A percentile compares a stretch with the other conserved stretches of the same genome.
Evolutionary conservation across 352 stramenopile species (phyloP).

Genomic region (Albugo candida): DNA sequence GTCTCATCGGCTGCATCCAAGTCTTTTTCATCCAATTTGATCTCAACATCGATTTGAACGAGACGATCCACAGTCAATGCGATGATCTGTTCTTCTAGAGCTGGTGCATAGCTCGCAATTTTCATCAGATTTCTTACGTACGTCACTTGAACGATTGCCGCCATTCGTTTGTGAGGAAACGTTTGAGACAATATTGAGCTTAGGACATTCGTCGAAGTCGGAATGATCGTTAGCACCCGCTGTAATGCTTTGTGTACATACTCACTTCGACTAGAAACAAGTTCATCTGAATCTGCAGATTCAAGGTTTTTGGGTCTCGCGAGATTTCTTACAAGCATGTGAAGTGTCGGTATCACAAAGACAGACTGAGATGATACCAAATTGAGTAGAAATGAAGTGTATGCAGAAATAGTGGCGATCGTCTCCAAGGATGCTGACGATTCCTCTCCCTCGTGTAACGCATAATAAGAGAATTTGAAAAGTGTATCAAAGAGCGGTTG

Average conservation of each 20-base stretch:
- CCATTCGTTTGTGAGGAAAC: slow-evolving; percentile 69
- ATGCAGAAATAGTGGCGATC: slow-evolving; percentile 21
- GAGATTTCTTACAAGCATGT: slow-evolving; percentile 69
- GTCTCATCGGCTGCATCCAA: slow-evolving; percentile 71
- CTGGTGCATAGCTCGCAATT: slow-evolving; percentile 40
- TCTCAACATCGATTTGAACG: slow-evolving; percentile 77
- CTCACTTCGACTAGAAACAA: slow-evolving; percentile 40
- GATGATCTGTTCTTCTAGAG: slow-evolving; percentile 66
- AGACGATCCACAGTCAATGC: slow-evolving; percentile 69
- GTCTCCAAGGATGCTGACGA: no score
- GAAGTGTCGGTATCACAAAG: slow-evolving; percentile 57
- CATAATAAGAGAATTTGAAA: slow-evolving; percentile 62
- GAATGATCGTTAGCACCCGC: slow-evolving; percentile 44
- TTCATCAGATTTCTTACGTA: slow-evolving; percentile 53
- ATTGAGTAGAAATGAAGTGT: slow-evolving; percentile 49
- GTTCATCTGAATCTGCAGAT: slow-evolving; percentile 8
- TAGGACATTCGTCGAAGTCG: slow-evolving; percentile 52
- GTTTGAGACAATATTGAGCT: slow-evolving; percentile 59
- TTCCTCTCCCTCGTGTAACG: slow-evolving; percentile 18
- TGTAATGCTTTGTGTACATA: slow-evolving; percentile 36
- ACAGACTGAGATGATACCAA: slow-evolving; percentile 69
- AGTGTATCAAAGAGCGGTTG: slow-evolving; percentile 50
- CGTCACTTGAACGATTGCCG: slow-evolving; percentile 36
- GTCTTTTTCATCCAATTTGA: slow-evolving; percentile 74
- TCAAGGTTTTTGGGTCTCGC: slow-evolving; percentile 28